Percentiles rank a stretch among this genome's conserved stretches.
These are phyloP conservation scores for Eucalyptus tenuipes DNA, from an alignment of 345 rosid species.

Conservation along the genomic window DNA sequence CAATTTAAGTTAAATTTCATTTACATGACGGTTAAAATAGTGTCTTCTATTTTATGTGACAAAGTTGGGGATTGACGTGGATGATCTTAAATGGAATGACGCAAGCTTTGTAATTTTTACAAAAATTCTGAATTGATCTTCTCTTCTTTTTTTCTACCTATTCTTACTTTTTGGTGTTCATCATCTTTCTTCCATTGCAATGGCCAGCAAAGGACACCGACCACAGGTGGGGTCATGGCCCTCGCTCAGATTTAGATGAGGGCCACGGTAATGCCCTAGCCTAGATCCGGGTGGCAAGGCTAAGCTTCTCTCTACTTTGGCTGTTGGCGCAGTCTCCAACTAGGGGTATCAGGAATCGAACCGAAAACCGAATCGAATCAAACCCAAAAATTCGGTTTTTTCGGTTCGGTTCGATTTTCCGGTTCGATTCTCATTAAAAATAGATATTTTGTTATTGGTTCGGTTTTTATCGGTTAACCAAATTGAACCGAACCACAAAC, in stretches of 20 bases:
- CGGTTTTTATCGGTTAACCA: too few relatives aligned
- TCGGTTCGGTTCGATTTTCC: too few relatives aligned
- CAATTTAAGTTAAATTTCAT: not conserved
- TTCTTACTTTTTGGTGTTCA: not conserved
- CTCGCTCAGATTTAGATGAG: not conserved
- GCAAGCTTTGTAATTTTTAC: not conserved
- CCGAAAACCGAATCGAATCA: too few relatives aligned
- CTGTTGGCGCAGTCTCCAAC: not conserved
- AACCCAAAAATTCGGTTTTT: too few relatives aligned
- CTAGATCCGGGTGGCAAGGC: not conserved
- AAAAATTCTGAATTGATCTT: not conserved
- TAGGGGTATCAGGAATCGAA: too few relatives aligned
- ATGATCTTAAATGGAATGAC: not conserved
- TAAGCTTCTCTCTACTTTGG: not conserved
- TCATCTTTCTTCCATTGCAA: too few relatives aligned
- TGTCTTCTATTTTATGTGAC: not conserved
- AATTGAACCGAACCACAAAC: too few relatives aligned
- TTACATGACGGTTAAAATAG: not conserved
- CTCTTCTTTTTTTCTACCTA: too few relatives aligned
- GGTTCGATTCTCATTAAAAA: too few relatives aligned
- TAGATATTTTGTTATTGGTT: too few relatives aligned
- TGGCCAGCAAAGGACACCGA: not conserved
- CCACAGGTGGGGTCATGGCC: not conserved
- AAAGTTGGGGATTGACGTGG: rapidly evolving
- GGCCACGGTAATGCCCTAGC: too few relatives aligned